These are phyloP conservation scores for Solanum hybrid DNA, from an alignment of 305 asterid genomes.

Conservation along the genomic window DNA sequence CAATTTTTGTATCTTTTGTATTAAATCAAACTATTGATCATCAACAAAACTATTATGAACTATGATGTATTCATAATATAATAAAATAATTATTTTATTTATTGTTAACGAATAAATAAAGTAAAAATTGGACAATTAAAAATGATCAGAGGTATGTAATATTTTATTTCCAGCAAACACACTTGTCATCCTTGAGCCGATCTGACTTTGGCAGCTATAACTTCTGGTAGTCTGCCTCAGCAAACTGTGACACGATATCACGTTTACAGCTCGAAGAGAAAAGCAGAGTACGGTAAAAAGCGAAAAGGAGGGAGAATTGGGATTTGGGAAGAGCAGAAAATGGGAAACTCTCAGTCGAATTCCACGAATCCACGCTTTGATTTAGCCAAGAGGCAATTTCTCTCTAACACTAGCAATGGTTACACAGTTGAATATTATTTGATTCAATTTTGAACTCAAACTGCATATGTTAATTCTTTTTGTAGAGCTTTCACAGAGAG, in stretches of 20 bases:
- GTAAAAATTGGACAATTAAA: too few species aligned
- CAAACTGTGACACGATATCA: background rate
- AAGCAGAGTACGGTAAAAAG: background rate
- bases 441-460: background rate
- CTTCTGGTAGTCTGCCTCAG: background rate
- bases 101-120: too few species aligned
- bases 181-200: background rate
- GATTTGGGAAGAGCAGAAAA: background rate
- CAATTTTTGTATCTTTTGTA: too few species aligned
- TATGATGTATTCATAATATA: too few species aligned
- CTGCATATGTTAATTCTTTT: background rate
- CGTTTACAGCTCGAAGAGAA: background rate
- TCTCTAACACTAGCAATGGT: background rate
- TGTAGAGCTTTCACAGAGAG: slow-evolving; percentile 62
- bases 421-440: background rate
- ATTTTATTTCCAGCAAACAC: background rate
- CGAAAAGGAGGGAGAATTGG: background rate
- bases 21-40: too few species aligned
- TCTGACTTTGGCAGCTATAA: background rate
- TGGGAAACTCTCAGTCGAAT: slow-evolving; percentile 66
- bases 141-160: too few species aligned
- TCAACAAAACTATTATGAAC: too few species aligned
- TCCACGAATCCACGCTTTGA: slow-evolving; percentile 45
- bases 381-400: slow-evolving; percentile 41
- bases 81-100: too few species aligned